phyloP scores from a whole-genome alignment of 1,284 basidiomycete genomes.

The Boletus sp. region DNA sequence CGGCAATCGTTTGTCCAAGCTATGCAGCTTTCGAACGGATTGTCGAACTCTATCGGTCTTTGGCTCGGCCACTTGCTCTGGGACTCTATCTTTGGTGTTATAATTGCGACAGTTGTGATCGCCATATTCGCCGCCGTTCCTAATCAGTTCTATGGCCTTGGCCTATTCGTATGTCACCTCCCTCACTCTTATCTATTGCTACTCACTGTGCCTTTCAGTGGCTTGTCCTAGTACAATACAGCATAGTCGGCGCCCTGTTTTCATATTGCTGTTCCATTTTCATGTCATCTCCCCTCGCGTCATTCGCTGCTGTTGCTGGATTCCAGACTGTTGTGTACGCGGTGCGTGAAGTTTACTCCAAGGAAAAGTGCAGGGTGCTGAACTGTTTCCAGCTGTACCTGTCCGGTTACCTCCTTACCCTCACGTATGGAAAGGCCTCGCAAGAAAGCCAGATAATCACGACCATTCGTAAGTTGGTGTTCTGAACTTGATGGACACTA shows the following conservation, averaged over 20 bases:
- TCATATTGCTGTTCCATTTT: slow-evolving; percentile 68
- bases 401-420: slow-evolving; percentile 65
- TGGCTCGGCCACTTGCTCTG: slow-evolving; percentile 83
- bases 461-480: slow-evolving; percentile 52
- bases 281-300: slow-evolving; percentile 68
- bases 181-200: neutral
- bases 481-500: neutral
- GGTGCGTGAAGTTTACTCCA: slow-evolving; percentile 50
- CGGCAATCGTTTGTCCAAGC: slow-evolving; percentile 71
- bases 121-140: slow-evolving; percentile 62
- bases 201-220: slow-evolving; percentile 48
- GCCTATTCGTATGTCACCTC: slow-evolving; percentile 58
- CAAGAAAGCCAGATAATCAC: slow-evolving; percentile 57
- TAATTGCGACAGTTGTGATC: slow-evolving; percentile 62
- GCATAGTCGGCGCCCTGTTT: slow-evolving; percentile 68
- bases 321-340: slow-evolving; percentile 76
- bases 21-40: slow-evolving; percentile 80
- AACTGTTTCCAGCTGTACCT: slow-evolving; percentile 56
- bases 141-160: slow-evolving; percentile 72
- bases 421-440: slow-evolving; percentile 71
- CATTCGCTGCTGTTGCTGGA: slow-evolving; percentile 75
- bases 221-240: slow-evolving; percentile 72
- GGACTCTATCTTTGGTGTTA: slow-evolving; percentile 63
- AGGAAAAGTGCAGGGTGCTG: neutral
- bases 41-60: slow-evolving; percentile 69